Conservation (phyloP, 306 rosid species). For the Pyrus betulifolia region DNA sequence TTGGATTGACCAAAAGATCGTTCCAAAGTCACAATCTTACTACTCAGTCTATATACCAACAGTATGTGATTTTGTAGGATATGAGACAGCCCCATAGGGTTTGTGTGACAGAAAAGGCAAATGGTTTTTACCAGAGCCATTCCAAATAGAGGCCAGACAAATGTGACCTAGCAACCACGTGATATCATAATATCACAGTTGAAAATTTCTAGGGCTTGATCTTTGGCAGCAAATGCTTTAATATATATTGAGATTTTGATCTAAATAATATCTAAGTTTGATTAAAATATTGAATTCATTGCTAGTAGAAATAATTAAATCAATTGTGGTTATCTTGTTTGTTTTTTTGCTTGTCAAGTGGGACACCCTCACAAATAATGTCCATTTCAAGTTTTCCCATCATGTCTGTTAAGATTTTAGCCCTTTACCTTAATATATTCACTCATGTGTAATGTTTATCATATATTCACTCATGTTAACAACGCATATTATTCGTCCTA, state of each 20-base stretch:
- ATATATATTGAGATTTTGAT: neutral
- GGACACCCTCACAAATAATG: neutral
- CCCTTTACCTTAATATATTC: too few species aligned
- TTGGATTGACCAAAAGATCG: conserved; percentile 6
- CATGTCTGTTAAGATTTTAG: too few species aligned
- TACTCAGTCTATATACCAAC: conserved; percentile 15
- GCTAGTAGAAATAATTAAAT: neutral
- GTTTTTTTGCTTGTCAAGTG: neutral
- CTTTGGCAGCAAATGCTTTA: neutral
- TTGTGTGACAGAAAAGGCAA: conserved; percentile 28
- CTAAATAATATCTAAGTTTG: neutral
- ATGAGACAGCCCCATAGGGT: conserved; percentile 19
- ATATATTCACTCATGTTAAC: too few species aligned
- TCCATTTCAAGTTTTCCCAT: too few species aligned
- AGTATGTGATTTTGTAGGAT: conserved; percentile 18
- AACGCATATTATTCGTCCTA: too few species aligned
- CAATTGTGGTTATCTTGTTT: neutral
- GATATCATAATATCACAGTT: conserved; percentile 36
- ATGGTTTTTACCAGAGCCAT: neutral
- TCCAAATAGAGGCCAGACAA: conserved; percentile 23
- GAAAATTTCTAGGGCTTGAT: conserved; percentile 43
- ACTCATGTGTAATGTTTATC: too few species aligned
- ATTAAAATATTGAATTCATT: neutral
- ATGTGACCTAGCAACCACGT: conserved; percentile 46
- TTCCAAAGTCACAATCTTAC: conserved; percentile 26